Evolutionary conservation across 495 filamentous ascomycete species (phyloP), one percentile per base, ranked within the genome.

Genomic region (Aspergillus sclerotioniger): DNA sequence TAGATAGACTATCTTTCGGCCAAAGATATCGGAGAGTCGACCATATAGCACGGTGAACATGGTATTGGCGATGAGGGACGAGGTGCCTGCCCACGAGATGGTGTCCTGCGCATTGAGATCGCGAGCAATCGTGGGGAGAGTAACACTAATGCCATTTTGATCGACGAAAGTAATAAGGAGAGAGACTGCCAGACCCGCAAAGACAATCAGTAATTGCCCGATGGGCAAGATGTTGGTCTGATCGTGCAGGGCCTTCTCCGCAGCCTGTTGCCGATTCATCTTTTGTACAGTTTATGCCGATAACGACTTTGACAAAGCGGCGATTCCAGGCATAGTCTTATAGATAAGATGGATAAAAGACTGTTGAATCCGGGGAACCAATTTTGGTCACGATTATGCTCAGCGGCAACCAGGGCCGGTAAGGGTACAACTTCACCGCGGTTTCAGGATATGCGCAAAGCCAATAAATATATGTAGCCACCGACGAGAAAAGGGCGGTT

Each of bases 61-160:
- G 10, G 86, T 88, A 64, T 88, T 89, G 3, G 86, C 86, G 53
- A 92, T 86, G 17, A 91, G 71, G 21, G 87, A 87, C 3, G 87
- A 88, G 0, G 87, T 91, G n/a, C 87, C 89, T 6, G 88, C 82
- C 89, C 88, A 92, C 0, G 83, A 88, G 20, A 90, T 86, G 15
- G 84, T 86, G 33, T 82, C 72, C 35, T 73, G 62, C 0, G 79
- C 82, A 52, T 82, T 59, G 1, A 89, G 72, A 46, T 87, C 83
- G 51, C 68, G 70, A 37, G 81, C 81, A 59, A 89, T 84, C 10
- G 80, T 82, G 1, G 85, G 85, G 0, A 88, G 67, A 2, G 80
- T 78, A 17, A 85, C 80, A 55, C 79, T 82, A 51, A 89, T 80
- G 4, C 79, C 78, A 64, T 87, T 88, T 60, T 87, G 84, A 60